Conservation (phyloP, 192 early-diverging fungal species). For the Backusella mclennaniae region DNA sequence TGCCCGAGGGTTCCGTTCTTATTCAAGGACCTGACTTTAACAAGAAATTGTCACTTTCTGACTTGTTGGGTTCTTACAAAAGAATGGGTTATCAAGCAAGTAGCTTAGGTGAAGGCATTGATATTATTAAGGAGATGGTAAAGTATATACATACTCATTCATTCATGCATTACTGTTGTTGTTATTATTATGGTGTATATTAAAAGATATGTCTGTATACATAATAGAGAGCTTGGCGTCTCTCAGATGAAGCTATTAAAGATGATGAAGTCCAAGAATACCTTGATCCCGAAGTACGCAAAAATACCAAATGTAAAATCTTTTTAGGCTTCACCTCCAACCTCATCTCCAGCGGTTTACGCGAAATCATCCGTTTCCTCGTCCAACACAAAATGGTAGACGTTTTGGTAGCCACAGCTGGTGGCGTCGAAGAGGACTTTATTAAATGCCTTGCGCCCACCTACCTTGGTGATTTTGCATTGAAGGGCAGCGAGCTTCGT, state of each 20-base stretch:
- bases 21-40: constrained; percentile 95
- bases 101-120: constrained; percentile 82
- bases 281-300: constrained; percentile 59
- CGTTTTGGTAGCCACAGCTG: constrained; percentile 89
- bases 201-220: not conserved
- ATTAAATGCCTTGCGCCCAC: constrained; percentile 95
- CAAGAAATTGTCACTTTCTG: constrained; percentile 70
- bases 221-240: constrained; percentile 67
- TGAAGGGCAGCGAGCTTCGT: constrained; percentile 78
- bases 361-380: constrained; percentile 89
- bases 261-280: constrained; percentile 59
- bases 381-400: constrained; percentile 89
- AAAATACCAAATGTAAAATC: constrained; percentile 87
- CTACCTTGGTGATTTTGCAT: constrained; percentile 76
- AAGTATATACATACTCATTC: not conserved
- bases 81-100: constrained; percentile 95
- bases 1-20: constrained; percentile 62
- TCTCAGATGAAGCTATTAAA: constrained; percentile 82
- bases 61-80: constrained; percentile 68
- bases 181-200: not conserved
- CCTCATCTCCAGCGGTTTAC: constrained; percentile 90
- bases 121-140: constrained; percentile 92
- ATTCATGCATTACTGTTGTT: not conserved
- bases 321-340: constrained; percentile 99
- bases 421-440: constrained; percentile 97